phyloP scores from a whole-genome alignment of 208 protist genomes.

The Endotrypanum monterogeii region DNA sequence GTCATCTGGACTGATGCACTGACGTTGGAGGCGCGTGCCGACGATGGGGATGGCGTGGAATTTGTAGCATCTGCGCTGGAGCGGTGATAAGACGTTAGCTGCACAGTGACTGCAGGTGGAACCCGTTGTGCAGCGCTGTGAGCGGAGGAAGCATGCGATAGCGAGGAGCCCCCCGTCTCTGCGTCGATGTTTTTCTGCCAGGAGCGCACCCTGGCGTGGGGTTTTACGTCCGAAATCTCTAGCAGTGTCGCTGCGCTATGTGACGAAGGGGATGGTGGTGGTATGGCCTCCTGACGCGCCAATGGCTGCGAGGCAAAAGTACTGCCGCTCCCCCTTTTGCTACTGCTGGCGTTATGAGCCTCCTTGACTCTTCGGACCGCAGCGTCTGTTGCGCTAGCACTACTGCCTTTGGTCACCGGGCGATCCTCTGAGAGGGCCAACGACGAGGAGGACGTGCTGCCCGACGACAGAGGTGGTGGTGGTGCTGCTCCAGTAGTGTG shows the following conservation, averaged over 20 bases:
- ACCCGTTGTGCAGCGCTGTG: background rate
- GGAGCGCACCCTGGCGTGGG: background rate
- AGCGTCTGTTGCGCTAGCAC: background rate
- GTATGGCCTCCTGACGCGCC: background rate
- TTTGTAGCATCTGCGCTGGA: background rate
- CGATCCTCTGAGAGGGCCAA: background rate
- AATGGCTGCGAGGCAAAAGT: background rate
- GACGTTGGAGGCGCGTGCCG: background rate
- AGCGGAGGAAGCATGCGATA: slow-evolving; percentile 1
- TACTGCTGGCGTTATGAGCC: background rate
- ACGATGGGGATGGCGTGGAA: background rate
- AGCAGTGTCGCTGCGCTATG: background rate
- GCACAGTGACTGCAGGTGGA: background rate
- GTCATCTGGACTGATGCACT: background rate
- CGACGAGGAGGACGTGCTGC: background rate
- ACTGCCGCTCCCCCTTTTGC: too few relatives aligned
- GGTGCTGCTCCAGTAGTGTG: background rate
- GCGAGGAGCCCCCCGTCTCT: background rate
- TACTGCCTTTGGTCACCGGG: background rate
- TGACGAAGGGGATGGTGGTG: background rate
- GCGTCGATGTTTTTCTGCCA: slow-evolving; percentile 3
- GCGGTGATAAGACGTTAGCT: background rate
- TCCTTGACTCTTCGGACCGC: too few relatives aligned
- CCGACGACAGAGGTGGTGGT: background rate
- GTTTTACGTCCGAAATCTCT: background rate